A percentile compares a stretch with the other conserved stretches of the same genome.
Evolutionary conservation across 352 stramenopile genomes (phyloP).

Genomic region (Globisporangium canariense): DNA sequence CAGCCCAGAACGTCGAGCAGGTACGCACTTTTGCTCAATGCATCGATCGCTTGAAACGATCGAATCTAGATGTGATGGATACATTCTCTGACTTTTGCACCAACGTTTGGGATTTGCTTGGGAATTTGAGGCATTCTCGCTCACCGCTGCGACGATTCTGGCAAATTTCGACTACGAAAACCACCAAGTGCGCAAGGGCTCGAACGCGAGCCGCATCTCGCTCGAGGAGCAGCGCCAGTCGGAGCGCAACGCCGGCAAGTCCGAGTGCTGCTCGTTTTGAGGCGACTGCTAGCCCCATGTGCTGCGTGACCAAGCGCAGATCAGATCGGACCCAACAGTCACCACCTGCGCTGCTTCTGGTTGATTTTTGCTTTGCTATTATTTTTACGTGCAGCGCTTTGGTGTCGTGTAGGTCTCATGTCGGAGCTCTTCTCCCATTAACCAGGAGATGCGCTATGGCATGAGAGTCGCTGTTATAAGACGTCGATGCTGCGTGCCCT

Average conservation of each 20-base stretch:
- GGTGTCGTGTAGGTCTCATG: neutral
- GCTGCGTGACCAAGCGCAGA: neutral
- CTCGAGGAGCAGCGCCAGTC: conserved; percentile 30
- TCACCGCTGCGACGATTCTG: conserved; percentile 72
- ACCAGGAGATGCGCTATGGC: neutral
- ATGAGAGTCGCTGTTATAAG: neutral
- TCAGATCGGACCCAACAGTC: neutral
- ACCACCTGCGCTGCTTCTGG: neutral
- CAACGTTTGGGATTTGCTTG: neutral
- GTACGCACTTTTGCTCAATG: conserved; percentile 22
- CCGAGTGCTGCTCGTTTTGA: conserved; percentile 36
- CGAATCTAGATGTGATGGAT: neutral
- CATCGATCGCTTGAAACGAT: neutral
- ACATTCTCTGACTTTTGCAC: neutral
- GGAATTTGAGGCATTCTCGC: conserved; percentile 46
- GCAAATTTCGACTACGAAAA: conserved; percentile 71
- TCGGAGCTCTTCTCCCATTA: neutral
- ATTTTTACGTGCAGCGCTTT: neutral
- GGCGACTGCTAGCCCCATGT: neutral
- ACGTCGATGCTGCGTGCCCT: neutral
- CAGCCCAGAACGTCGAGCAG: conserved; percentile 75
- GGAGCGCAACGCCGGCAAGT: conserved; percentile 18
- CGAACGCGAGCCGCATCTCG: conserved; percentile 33
- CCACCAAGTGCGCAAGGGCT: conserved; percentile 48
- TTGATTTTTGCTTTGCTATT: conserved; percentile 3